phyloP scores from a whole-genome alignment of 768 basidiomycete species.

The Boletellus ananas region DNA sequence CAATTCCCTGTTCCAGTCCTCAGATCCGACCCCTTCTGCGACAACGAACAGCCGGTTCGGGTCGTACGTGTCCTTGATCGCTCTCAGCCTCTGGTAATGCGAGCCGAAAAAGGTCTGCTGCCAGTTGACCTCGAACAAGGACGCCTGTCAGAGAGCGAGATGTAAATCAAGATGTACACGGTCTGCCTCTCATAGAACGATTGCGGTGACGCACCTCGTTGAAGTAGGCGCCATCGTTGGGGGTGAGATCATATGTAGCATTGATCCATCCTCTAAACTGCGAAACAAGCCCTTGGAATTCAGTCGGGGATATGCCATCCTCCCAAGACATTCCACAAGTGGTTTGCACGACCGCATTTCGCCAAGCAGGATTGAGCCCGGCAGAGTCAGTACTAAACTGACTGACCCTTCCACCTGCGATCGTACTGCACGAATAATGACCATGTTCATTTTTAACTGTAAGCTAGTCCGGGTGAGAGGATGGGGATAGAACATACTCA shows the following conservation, averaged over 20 bases:
- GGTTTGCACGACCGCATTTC: slow-evolving; percentile 36
- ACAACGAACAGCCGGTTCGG: slow-evolving; percentile 9
- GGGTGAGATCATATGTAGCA: slow-evolving; percentile 31
- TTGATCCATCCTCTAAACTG: slow-evolving; percentile 16
- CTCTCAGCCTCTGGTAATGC: slow-evolving; percentile 38
- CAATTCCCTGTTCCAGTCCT: slow-evolving; percentile 12
- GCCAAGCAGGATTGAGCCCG: slow-evolving; percentile 49
- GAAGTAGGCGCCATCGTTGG: slow-evolving; percentile 40
- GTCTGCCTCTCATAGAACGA: too few species aligned
- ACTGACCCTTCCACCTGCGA: slow-evolving; percentile 44
- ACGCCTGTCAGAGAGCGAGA: slow-evolving; percentile 31
- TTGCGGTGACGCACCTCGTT: slow-evolving; percentile 38
- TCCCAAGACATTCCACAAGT: slow-evolving; percentile 18
- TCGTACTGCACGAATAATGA: slow-evolving; percentile 23
- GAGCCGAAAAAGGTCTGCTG: slow-evolving; percentile 44
- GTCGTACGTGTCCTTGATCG: slow-evolving; percentile 35
- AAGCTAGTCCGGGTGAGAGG: not conserved
- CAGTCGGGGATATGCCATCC: slow-evolving; percentile 16
- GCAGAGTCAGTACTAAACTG: slow-evolving; percentile 34
- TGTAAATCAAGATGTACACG: too few species aligned
- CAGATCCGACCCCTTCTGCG: slow-evolving; percentile 25
- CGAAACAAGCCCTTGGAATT: slow-evolving; percentile 13
- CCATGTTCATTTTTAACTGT: not conserved
- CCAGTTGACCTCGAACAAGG: slow-evolving; percentile 38
- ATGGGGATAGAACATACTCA: not conserved